Conservation (phyloP, 2,329 filamentous ascomycete species). For the Pyrenophora graminea region DNA sequence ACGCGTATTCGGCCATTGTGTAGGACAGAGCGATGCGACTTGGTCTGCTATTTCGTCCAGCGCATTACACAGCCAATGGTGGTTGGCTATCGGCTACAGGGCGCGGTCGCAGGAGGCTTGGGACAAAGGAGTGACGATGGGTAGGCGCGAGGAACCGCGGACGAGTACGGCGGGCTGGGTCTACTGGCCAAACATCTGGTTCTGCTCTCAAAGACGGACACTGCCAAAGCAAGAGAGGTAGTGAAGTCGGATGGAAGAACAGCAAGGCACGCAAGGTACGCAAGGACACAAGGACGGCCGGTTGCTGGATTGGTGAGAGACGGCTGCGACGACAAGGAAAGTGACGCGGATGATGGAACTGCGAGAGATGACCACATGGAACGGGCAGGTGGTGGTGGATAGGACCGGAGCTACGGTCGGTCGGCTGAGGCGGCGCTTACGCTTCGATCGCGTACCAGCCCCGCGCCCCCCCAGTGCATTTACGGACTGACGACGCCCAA, state of each 20-base stretch:
- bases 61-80: conserved; percentile 16
- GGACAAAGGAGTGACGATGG: conserved; percentile 43
- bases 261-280: background rate
- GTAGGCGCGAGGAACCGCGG: conserved; percentile 24
- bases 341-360: background rate
- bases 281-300: background rate
- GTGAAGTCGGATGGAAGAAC: too few species aligned
- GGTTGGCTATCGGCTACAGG: background rate
- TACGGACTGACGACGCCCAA: conserved; percentile 8
- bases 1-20: conserved; percentile 34
- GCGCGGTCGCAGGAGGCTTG: conserved; percentile 10
- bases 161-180: conserved; percentile 6
- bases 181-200: conserved; percentile 14
- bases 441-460: conserved; percentile 16
- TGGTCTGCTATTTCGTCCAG: conserved; percentile 3
- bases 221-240: background rate
- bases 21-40: conserved; percentile 3
- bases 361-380: conserved; percentile 14
- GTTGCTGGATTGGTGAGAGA: background rate
- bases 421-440: conserved; percentile 20
- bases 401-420: conserved; percentile 10
- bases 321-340: background rate
- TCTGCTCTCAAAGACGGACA: conserved; percentile 1
- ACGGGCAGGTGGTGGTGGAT: conserved; percentile 22
- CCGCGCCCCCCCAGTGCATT: conserved; percentile 7